Base-by-base conservation (phyloP, 345 rosid species). In the Salix udensis region DNA sequence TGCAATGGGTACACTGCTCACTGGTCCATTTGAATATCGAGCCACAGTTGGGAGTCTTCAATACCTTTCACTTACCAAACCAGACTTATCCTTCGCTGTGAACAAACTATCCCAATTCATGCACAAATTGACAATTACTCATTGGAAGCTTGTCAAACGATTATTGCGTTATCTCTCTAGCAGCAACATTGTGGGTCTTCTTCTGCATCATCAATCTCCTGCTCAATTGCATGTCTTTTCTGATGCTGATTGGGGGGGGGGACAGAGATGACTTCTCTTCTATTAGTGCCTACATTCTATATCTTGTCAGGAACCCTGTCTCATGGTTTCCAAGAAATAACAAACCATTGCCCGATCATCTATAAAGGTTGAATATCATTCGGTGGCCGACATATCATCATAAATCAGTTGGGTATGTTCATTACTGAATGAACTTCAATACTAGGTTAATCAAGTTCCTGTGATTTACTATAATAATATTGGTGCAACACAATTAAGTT, bases 111-210 rank as follows among this genome's bases (percentile, higher is more conserved):
- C 53, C 1, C 7, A 48, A 5, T 48, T 48, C 21, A 15, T 48
- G 53, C 53, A 48, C 0, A 15, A 48, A 4, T 0, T 6, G 0
- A 15, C 7, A 0, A 2, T 15, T 3, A 6, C 1, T 0, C 53
- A 48, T 15, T 48, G 21, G 53, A 48, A 15, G 16, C 53, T 48
- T 48, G 21, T 48, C 7, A 48, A 48, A 48, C 19, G 21, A 1
- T 6, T 48, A 0, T 1, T 48, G 7, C 6, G 2, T 15, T 48
- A 48, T 48, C 19, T 48, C 1, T 48, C 21, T 0, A 2, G 53
- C 19, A 48, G 2, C 19, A 48, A 19, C 4, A 4, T 0, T 0
- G 21, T 14, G 1, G 53, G 53, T 15, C 21, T 48, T 4, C 53
- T 48, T 48, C 21, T 48, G 2, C 21, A 48, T 15, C 53, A 4